Percentiles rank a stretch among this genome's conserved stretches.
These are phyloP conservation scores for Blastobotrys proliferans DNA, from an alignment of 1,139 yeast species.

Conservation along the genomic window DNA sequence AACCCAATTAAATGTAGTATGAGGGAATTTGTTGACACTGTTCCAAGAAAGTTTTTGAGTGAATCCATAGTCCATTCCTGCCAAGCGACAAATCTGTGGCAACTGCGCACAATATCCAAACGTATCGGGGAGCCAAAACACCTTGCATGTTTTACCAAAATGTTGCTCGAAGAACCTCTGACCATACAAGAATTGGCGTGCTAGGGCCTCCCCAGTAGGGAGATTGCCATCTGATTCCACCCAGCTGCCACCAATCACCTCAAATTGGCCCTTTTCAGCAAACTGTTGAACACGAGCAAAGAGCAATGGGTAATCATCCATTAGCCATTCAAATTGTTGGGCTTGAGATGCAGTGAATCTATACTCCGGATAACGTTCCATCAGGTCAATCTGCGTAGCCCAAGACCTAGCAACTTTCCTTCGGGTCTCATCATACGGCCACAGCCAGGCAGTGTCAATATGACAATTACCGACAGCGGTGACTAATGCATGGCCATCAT, in stretches of 20 bases:
- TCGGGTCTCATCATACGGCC: conserved; percentile 97
- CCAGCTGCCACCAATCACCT: conserved; percentile 96
- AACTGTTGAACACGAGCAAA: conserved; percentile 60
- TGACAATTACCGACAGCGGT: conserved; percentile 91
- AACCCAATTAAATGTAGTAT: conserved; percentile 89
- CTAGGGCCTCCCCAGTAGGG: conserved; percentile 89
- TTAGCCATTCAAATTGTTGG: conserved; percentile 91
- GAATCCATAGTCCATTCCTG: conserved; percentile 76
- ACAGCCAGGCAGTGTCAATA: conserved; percentile 94
- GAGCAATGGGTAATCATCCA: conserved; percentile 76
- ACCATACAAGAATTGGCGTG: conserved; percentile 87
- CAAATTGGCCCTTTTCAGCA: conserved; percentile 66
- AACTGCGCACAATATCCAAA: conserved; percentile 94
- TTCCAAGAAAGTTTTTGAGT: conserved; percentile 97
- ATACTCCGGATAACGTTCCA: conserved; percentile 87
- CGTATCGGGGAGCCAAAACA: conserved; percentile 95
- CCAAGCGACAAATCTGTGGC: conserved; percentile 83
- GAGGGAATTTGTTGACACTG: conserved; percentile 84
- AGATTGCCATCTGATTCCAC: conserved; percentile 94
- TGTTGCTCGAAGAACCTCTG: conserved; percentile 76
- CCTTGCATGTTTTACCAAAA: conserved; percentile 68
- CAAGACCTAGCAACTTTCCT: conserved; percentile 89
- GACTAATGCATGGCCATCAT: conserved; percentile 41
- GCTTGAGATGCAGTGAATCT: conserved; percentile 93
- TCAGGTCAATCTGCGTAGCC: conserved; percentile 83